These are phyloP conservation scores for Nymphaea thermarum DNA, from an alignment of 164 flowering plant species.

Conservation along the genomic window DNA sequence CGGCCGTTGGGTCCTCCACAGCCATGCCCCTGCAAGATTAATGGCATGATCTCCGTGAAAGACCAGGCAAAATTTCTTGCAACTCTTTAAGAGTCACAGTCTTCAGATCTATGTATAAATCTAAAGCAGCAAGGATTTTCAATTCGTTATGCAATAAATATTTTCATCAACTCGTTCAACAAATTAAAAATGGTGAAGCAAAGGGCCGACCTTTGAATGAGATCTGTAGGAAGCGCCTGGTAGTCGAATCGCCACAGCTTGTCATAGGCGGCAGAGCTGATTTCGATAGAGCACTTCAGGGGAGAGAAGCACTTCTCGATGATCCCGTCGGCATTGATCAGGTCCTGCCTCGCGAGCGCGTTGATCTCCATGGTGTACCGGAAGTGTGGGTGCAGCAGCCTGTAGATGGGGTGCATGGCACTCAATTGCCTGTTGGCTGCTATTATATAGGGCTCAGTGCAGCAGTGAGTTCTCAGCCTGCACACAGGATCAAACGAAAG, in stretches of 20 bases:
- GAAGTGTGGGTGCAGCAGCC: constrained; percentile 53
- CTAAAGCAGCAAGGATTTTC: background rate
- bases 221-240: constrained; percentile 54
- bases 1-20: constrained; percentile 49
- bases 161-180: background rate
- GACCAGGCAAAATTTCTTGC: background rate
- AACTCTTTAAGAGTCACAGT: background rate
- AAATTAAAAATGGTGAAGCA: background rate
- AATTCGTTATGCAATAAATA: background rate
- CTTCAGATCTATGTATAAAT: background rate
- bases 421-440: constrained; percentile 65
- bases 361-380: constrained; percentile 83
- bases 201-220: constrained; percentile 36
- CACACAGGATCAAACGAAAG: constrained; percentile 11
- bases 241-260: constrained; percentile 52
- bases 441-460: constrained; percentile 57
- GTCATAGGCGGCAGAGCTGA: constrained; percentile 50
- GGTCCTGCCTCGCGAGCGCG: constrained; percentile 44
- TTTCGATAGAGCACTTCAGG: constrained; percentile 36
- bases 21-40: constrained; percentile 53
- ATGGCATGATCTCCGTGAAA: background rate
- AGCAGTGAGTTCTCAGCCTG: constrained; percentile 66
- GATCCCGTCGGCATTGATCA: constrained; percentile 49
- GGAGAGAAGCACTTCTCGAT: constrained; percentile 50
- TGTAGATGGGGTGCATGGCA: constrained; percentile 62